Conservation (phyloP, 345 rosid species). For the Melaleuca alternifolia region DNA sequence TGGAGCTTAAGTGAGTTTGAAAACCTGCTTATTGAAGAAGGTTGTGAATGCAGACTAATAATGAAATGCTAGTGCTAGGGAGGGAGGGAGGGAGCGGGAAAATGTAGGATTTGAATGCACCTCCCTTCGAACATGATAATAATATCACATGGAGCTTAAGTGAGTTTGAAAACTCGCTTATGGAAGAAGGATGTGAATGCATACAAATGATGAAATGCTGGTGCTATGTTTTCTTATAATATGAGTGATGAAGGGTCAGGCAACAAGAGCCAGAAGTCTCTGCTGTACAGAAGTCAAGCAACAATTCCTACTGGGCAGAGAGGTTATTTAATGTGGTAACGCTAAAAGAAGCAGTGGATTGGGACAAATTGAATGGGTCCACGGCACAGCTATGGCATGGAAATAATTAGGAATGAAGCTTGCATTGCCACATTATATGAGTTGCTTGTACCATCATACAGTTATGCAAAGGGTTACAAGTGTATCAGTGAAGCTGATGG, state of each 20-base stretch:
- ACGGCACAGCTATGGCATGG: neutral
- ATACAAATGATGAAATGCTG: neutral
- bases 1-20: neutral
- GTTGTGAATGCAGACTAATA: neutral
- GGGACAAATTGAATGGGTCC: neutral
- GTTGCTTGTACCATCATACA: neutral
- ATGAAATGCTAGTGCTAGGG: neutral
- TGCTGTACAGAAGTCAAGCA: neutral
- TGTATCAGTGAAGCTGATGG: neutral
- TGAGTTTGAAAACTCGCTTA: neutral
- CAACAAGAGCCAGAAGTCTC: neutral
- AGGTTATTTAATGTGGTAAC: neutral
- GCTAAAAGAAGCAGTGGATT: neutral
- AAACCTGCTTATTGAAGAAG: neutral
- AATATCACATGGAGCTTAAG: neutral
- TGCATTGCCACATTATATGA: neutral
- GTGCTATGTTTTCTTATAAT: neutral
- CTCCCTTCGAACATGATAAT: neutral
- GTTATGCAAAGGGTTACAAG: neutral
- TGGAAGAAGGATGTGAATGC: neutral
- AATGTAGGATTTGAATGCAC: neutral
- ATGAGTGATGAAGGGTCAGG: neutral
- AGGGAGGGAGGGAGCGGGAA: fast-evolving
- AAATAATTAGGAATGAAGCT: neutral
- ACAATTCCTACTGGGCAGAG: neutral